Conservation (phyloP, 164 flowering plant genomes). For the Platanus orientalis region DNA sequence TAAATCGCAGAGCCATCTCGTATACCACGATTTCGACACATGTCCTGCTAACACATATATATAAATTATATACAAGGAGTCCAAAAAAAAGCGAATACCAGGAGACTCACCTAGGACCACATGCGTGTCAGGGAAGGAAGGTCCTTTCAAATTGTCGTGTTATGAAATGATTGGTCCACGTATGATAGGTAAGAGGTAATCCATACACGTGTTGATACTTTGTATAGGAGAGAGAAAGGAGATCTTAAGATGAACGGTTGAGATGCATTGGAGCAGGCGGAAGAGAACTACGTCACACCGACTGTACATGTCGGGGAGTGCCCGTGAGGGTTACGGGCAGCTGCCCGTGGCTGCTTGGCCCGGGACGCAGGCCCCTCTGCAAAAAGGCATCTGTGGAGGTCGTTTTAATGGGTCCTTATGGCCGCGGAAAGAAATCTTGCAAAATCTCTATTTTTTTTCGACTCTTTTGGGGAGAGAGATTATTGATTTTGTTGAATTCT, state of each 20-base stretch:
- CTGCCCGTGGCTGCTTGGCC: conserved; percentile 27
- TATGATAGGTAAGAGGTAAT: background rate
- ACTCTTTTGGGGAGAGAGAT: background rate
- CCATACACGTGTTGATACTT: conserved; percentile 27
- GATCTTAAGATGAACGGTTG: conserved; percentile 32
- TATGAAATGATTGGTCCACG: conserved; percentile 37
- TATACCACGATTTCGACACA: conserved; percentile 25
- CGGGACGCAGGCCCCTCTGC: background rate
- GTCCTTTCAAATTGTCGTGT: conserved; percentile 24
- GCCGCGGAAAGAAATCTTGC: background rate
- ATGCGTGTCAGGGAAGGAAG: conserved; percentile 63
- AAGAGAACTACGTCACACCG: conserved; percentile 37
- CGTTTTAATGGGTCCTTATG: background rate
- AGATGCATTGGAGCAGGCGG: conserved; percentile 21
- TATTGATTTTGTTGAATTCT: background rate
- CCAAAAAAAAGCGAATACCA: conserved; percentile 6
- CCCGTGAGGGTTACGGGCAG: conserved; percentile 45
- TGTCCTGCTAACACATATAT: background rate
- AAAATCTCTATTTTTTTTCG: background rate
- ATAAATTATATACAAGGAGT: background rate
- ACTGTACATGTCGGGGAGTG: conserved; percentile 36
- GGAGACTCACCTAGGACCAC: conserved; percentile 40
- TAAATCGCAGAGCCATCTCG: conserved; percentile 8
- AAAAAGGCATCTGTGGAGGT: background rate
- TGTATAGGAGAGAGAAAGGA: conserved; percentile 9